Evolutionary conservation across 345 rosid genomes (phyloP).

Genomic region (Rubroshorea leprosula): DNA sequence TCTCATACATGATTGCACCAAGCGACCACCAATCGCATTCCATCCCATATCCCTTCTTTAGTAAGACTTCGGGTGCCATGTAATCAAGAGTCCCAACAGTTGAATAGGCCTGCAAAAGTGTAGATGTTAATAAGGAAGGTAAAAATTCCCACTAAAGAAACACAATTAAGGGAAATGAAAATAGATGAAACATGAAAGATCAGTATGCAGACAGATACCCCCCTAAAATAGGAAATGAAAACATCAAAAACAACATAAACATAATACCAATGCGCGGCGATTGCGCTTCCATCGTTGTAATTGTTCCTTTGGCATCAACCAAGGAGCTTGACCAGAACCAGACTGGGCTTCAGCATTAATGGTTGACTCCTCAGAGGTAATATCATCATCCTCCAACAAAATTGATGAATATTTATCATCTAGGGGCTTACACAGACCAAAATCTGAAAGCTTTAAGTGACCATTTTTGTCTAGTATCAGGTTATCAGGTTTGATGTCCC

Average conservation of each 20-base stretch:
- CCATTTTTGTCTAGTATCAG: constrained; percentile 90
- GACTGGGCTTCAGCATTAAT: constrained; percentile 40
- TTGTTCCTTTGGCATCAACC: constrained; percentile 84
- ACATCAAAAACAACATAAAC: constrained; percentile 12
- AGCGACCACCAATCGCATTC: constrained; percentile 99
- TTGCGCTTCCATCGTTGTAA: constrained; percentile 85
- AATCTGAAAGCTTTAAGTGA: constrained; percentile 97
- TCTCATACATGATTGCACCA: constrained; percentile 95
- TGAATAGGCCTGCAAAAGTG: constrained; percentile 71
- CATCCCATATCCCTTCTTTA: constrained; percentile 95
- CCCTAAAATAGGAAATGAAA: background rate
- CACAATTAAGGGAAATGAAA: background rate
- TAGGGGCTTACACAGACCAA: constrained; percentile 97
- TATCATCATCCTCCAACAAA: constrained; percentile 64
- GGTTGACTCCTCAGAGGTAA: constrained; percentile 44
- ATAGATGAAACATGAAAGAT: background rate
- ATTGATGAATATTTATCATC: constrained; percentile 86
- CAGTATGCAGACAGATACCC: background rate
- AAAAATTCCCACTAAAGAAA: constrained; percentile 11
- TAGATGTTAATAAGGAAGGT: constrained; percentile 11
- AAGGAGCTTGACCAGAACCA: constrained; percentile 44
- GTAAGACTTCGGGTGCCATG: constrained; percentile 96
- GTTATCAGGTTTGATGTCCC: constrained; percentile 99
- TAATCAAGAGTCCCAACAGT: constrained; percentile 99
- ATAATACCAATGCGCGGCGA: constrained; percentile 82